Evolutionary conservation across 805 yeast genomes (phyloP).

Genomic region (Schwanniomyces polymorphus): DNA sequence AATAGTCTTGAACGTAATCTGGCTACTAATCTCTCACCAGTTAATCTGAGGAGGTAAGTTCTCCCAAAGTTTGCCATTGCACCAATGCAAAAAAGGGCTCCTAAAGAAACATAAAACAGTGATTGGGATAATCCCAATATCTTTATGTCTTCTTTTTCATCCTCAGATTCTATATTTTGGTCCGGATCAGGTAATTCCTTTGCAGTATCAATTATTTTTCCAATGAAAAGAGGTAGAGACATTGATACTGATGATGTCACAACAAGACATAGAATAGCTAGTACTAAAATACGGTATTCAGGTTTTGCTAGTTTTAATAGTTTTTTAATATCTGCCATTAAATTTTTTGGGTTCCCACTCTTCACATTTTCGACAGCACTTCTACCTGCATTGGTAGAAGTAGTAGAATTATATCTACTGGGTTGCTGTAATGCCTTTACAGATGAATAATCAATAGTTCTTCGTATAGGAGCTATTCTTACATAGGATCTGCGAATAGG

Average conservation of each 20-base stretch:
- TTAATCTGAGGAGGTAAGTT: slow-evolving; percentile 67
- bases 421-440: neutral
- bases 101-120: slow-evolving; percentile 65
- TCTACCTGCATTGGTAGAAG: neutral
- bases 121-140: slow-evolving; percentile 58
- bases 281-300: slow-evolving; percentile 51
- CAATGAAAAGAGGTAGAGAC: slow-evolving; percentile 80
- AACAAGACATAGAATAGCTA: slow-evolving; percentile 65
- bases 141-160: neutral
- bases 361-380: neutral
- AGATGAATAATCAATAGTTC: neutral
- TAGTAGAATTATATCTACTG: neutral
- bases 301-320: slow-evolving; percentile 27
- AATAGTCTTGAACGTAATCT: slow-evolving; percentile 76
- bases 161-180: neutral
- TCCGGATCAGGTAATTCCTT: slow-evolving; percentile 11
- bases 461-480: neutral
- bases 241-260: slow-evolving; percentile 78
- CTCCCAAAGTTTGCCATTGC: slow-evolving; percentile 81
- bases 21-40: slow-evolving; percentile 88
- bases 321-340: slow-evolving; percentile 17
- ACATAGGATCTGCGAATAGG: neutral
- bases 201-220: slow-evolving; percentile 73
- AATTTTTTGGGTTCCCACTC: neutral
- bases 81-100: slow-evolving; percentile 67